These are phyloP conservation scores for Albizia julibrissin DNA, from an alignment of 306 rosid genomes.

Conservation along the genomic window DNA sequence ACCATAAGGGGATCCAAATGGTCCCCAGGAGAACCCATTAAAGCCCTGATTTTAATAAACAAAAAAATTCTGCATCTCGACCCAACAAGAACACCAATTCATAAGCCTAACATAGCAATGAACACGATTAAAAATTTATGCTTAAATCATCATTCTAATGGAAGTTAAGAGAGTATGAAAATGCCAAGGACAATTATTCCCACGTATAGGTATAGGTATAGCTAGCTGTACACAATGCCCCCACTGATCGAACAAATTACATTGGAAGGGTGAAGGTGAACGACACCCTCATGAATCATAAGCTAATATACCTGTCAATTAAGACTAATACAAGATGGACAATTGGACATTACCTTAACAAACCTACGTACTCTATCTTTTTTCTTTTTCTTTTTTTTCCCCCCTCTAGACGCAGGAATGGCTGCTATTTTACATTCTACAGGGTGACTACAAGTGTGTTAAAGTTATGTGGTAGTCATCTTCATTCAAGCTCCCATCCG, in stretches of 20 bases:
- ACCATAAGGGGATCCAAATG: not conserved
- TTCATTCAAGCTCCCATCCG: conserved; percentile 33
- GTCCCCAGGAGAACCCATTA: not conserved
- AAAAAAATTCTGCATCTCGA: not conserved
- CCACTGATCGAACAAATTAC: conserved; percentile 31
- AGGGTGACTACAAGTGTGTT: conserved; percentile 39
- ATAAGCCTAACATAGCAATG: not conserved
- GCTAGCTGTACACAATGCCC: conserved; percentile 64
- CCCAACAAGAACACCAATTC: not conserved
- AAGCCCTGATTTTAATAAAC: not conserved
- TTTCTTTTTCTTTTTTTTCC: too few species aligned
- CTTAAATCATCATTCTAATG: conserved; percentile 18
- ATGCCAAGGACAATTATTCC: conserved; percentile 46
- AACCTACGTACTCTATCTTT: conserved; percentile 29
- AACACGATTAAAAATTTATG: not conserved
- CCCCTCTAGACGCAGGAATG: conserved; percentile 45
- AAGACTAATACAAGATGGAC: conserved; percentile 34
- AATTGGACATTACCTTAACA: conserved; percentile 45
- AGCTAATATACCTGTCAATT: conserved; percentile 54
- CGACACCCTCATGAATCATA: conserved; percentile 48
- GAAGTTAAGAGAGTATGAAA: conserved; percentile 40
- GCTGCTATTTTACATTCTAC: conserved; percentile 56
- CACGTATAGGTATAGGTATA: conserved; percentile 54
- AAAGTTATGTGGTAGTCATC: conserved; percentile 40
- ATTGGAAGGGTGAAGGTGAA: conserved; percentile 39